Base-by-base conservation (phyloP, 139 green algal species). In the Parachlorella kessleri region DNA sequence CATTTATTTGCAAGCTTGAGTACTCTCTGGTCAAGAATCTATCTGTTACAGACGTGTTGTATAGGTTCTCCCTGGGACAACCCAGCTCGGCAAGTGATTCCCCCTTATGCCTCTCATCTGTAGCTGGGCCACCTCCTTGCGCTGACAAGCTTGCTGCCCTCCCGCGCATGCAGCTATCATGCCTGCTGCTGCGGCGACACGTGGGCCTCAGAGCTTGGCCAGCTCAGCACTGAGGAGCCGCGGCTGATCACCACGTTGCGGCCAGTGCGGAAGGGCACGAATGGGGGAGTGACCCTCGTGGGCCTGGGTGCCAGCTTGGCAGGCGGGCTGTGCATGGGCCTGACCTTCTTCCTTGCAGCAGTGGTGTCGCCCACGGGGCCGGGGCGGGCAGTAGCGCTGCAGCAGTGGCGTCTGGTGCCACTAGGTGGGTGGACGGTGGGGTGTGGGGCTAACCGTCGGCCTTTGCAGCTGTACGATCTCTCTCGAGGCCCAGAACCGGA, bases 101-200 rank as follows among this genome's bases (percentile, higher is more conserved):
- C n/a, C n/a, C n/a, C n/a, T n/a, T n/a, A n/a, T n/a, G n/a, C n/a
- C n/a, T 32, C 55, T 55, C 33, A 70, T 54, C 14, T 68, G 71
- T 18, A 35, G 28, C 55, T 78, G 28, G 55, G 55, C 72, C 36
- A 55, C n/a, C n/a, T n/a, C n/a, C n/a, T n/a, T n/a, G n/a, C n/a
- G n/a, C n/a, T n/a, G n/a, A n/a, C n/a, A n/a, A n/a, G n/a, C n/a
- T n/a, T n/a, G n/a, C n/a, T n/a, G n/a, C 28, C 55, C 40, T 9
- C 24, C 77, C 64, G 54, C 38, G 75, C 9, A 70, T 78, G 97
- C 53, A 95, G 95, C 21, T 96, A 98, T 83, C 96, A 95, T 73
- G 87, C 90, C 32, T 97, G 93, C 86, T 98, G 93, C 79, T 95
- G 89, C 75, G 96, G 90, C 0, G 96, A 99, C 90, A 98, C 96